phyloP scores from a whole-genome alignment of 2,329 filamentous ascomycete species.

The Rhytidhysteron rufulum region DNA sequence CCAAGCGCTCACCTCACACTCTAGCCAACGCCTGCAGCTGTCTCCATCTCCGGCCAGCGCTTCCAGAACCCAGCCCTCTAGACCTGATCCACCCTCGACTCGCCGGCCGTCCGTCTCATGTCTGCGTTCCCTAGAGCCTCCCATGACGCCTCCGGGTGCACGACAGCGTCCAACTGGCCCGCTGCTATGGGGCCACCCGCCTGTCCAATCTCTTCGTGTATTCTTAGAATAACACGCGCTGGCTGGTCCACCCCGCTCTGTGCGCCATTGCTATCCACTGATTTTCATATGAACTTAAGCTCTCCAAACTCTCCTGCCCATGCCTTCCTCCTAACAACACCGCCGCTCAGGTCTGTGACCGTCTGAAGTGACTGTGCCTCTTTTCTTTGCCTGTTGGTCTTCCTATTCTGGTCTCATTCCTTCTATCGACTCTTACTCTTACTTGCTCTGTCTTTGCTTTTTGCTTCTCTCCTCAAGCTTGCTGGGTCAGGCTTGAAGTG shows the following conservation, averaged over 20 bases:
- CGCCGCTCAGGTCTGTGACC: slow-evolving; percentile 19
- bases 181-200: neutral
- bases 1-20: slow-evolving; percentile 26
- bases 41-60: slow-evolving; percentile 26
- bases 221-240: slow-evolving; percentile 22
- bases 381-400: slow-evolving; percentile 10
- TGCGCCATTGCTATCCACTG: slow-evolving; percentile 23
- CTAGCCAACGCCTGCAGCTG: slow-evolving; percentile 7
- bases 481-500: slow-evolving; percentile 21
- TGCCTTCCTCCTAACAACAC: slow-evolving; percentile 19
- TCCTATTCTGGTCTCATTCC: slow-evolving; percentile 9
- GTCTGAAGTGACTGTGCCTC: slow-evolving; percentile 14
- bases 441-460: slow-evolving; percentile 4
- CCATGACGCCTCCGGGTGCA: slow-evolving; percentile 13
- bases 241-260: slow-evolving; percentile 21
- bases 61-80: slow-evolving; percentile 5
- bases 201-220: slow-evolving; percentile 12
- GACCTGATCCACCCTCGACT: neutral
- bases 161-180: slow-evolving; percentile 3
- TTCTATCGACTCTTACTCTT: slow-evolving; percentile 9
- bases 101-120: slow-evolving; percentile 6
- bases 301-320: slow-evolving; percentile 32
- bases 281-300: slow-evolving; percentile 13
- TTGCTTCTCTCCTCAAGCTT: slow-evolving; percentile 7
- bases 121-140: slow-evolving; percentile 20